Conservation (phyloP, 768 basidiomycete genomes). For the Clitopilus passeckerianus region DNA sequence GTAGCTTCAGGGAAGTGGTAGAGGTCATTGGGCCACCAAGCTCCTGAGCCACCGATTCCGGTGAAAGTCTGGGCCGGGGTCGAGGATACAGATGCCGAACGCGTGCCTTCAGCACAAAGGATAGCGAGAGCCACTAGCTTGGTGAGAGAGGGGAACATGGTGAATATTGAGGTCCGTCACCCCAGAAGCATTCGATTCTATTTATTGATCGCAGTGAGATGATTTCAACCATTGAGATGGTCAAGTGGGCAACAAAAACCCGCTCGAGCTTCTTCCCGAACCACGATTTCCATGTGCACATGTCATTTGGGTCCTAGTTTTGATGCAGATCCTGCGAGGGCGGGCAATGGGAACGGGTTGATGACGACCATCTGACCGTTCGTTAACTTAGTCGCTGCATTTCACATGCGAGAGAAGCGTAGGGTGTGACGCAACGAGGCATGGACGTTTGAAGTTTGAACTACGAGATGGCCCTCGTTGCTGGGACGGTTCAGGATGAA, state of each 20-base stretch:
- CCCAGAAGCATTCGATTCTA: background rate
- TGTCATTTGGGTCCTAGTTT: background rate
- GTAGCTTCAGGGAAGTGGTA: slow-evolving; percentile 32
- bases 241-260: background rate
- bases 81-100: slow-evolving; percentile 19
- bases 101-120: background rate
- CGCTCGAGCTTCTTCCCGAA: background rate
- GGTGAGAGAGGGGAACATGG: background rate
- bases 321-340: background rate
- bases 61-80: slow-evolving; percentile 28
- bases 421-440: too few relatives aligned
- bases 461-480: too few relatives aligned
- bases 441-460: too few relatives aligned
- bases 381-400: too few relatives aligned
- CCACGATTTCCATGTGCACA: background rate
- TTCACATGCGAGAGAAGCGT: too few relatives aligned
- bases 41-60: slow-evolving; percentile 39
- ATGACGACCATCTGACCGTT: background rate
- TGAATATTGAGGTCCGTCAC: background rate
- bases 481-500: too few relatives aligned
- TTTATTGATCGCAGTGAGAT: background rate
- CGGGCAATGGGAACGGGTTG: background rate
- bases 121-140: background rate
- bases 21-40: slow-evolving; percentile 43
- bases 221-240: background rate